These are phyloP conservation scores for Pythium biforme DNA, from an alignment of 352 stramenopile genomes.

Conservation along the genomic window DNA sequence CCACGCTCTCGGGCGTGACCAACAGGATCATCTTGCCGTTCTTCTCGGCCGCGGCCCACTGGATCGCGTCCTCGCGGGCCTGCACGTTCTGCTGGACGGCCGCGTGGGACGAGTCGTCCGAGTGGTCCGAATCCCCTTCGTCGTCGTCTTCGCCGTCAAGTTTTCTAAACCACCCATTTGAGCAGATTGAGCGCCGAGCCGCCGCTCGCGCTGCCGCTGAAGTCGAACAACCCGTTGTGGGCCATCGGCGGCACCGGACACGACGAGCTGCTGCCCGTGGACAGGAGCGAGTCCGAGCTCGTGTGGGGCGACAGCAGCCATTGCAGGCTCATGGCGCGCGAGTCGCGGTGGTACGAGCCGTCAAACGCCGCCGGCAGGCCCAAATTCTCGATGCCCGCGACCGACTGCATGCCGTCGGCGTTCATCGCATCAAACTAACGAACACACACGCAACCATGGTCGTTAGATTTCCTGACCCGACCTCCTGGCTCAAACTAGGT, in stretches of 20 bases:
- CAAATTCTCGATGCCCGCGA: slow-evolving; percentile 61
- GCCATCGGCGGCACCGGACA: slow-evolving; percentile 15
- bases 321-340: slow-evolving; percentile 38
- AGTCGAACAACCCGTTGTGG: slow-evolving; percentile 16
- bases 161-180: slow-evolving; percentile 13
- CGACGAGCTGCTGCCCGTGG: slow-evolving; percentile 4
- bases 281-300: slow-evolving; percentile 22
- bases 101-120: slow-evolving; percentile 10
- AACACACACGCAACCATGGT: too few relatives aligned
- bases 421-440: slow-evolving; percentile 68
- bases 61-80: slow-evolving; percentile 50
- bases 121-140: slow-evolving; percentile 2
- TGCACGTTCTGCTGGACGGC: slow-evolving; percentile 14
- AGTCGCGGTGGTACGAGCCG: slow-evolving; percentile 27
- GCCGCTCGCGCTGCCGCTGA: slow-evolving; percentile 5
- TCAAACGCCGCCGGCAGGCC: slow-evolving; percentile 44
- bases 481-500: too few relatives aligned
- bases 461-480: too few relatives aligned
- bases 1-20: slow-evolving; percentile 70
- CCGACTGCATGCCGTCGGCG: slow-evolving; percentile 53
- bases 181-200: slow-evolving; percentile 18
- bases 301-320: slow-evolving; percentile 36
- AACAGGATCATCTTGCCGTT: slow-evolving; percentile 71
- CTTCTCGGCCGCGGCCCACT: slow-evolving; percentile 55
- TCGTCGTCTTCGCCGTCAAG: slow-evolving; percentile 5